These are phyloP conservation scores for Colletotrichum tamarilloi DNA, from an alignment of 2,329 filamentous ascomycete genomes.

Conservation along the genomic window DNA sequence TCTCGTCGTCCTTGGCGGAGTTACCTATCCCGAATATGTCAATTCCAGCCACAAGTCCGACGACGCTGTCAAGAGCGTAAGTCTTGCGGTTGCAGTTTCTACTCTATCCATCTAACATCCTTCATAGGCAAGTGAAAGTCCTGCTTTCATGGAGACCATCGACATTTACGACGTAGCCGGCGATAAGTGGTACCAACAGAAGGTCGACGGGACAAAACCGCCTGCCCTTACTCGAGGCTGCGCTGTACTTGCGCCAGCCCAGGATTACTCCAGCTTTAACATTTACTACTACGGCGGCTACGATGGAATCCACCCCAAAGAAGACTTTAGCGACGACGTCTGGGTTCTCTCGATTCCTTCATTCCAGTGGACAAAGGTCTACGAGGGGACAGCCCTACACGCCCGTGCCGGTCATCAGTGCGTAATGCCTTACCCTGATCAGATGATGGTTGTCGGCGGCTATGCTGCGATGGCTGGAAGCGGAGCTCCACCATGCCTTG, in stretches of 20 bases:
- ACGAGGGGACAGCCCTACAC: conserved; percentile 55
- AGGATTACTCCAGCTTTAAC: conserved; percentile 80
- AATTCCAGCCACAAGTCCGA: conserved; percentile 40
- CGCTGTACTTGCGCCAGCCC: conserved; percentile 77
- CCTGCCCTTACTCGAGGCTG: conserved; percentile 75
- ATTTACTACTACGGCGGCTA: conserved; percentile 89
- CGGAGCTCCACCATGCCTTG: conserved; percentile 54
- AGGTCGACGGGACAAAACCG: conserved; percentile 66
- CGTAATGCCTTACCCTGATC: conserved; percentile 79
- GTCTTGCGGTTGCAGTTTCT: conserved; percentile 29
- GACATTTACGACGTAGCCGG: conserved; percentile 82
- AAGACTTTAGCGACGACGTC: conserved; percentile 71
- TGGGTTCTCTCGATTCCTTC: conserved; percentile 85
- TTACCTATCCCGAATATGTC: conserved; percentile 67
- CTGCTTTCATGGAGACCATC: conserved; percentile 76
- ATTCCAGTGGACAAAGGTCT: conserved; percentile 78
- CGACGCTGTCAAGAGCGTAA: conserved; percentile 53
- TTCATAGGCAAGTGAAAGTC: conserved; percentile 69
- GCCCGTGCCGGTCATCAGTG: conserved; percentile 80
- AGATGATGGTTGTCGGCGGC: conserved; percentile 84
- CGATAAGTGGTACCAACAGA: conserved; percentile 76
- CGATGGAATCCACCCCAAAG: conserved; percentile 56
- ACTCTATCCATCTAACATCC: conserved; percentile 35
- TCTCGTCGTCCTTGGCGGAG: conserved; percentile 81
- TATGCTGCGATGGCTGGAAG: conserved; percentile 53